phyloP scores from a whole-genome alignment of 2,329 filamentous ascomycete genomes.

The Xylaria sp. region DNA sequence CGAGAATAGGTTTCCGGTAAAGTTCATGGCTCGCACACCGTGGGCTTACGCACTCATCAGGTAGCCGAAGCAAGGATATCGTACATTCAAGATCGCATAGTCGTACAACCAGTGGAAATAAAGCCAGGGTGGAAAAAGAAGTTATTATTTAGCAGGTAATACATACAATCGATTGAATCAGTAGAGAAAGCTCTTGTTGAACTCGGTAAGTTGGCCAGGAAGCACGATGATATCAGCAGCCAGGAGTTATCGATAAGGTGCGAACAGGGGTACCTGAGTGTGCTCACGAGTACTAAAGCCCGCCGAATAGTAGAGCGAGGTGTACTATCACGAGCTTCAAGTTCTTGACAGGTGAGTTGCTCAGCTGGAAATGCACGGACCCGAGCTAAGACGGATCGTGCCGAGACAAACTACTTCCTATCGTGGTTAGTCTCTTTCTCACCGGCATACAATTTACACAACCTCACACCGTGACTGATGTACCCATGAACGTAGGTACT shows the following conservation, averaged over 20 bases:
- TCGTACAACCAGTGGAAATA: neutral
- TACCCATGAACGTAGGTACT: too few relatives aligned
- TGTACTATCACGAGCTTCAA: conserved; percentile 18
- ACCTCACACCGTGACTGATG: neutral
- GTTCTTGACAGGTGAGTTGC: conserved; percentile 25
- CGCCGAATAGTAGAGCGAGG: too few relatives aligned
- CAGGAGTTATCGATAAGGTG: conserved; percentile 33
- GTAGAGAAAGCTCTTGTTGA: neutral
- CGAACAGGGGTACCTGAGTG: neutral
- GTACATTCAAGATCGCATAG: neutral
- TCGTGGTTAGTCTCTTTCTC: neutral
- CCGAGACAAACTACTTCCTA: neutral
- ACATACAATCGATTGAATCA: neutral
- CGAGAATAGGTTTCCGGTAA: conserved; percentile 44
- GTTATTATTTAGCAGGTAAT: neutral
- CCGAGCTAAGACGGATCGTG: neutral
- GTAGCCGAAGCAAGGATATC: conserved; percentile 2
- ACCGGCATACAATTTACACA: neutral
- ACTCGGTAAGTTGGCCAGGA: neutral
- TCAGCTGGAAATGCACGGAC: conserved; percentile 17
- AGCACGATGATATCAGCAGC: conserved; percentile 36
- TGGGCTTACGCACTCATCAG: neutral
- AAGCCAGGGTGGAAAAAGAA: neutral
- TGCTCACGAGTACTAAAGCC: conserved; percentile 14
- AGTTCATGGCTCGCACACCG: conserved; percentile 42